phyloP scores from a whole-genome alignment of 768 basidiomycete genomes.

The Russula sp. region DNA sequence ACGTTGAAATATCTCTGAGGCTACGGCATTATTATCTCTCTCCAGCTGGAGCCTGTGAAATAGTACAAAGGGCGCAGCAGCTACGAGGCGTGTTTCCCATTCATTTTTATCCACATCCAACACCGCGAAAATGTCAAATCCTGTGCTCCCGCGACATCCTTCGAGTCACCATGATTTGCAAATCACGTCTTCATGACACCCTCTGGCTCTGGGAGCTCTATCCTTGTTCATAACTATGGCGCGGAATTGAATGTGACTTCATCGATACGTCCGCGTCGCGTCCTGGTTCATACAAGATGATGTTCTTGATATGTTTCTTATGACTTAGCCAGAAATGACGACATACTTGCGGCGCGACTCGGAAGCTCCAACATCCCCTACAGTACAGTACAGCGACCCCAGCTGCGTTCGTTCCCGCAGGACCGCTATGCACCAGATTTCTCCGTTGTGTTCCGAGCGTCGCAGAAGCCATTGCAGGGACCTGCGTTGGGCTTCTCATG shows the following conservation, averaged over 20 bases:
- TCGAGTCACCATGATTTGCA: slow-evolving; percentile 60
- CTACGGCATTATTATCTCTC: too few species aligned
- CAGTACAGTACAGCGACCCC: slow-evolving; percentile 52
- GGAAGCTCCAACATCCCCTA: slow-evolving; percentile 66
- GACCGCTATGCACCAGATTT: slow-evolving; percentile 50
- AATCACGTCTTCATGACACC: slow-evolving; percentile 51
- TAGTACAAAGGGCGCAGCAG: slow-evolving; percentile 71
- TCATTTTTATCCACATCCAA: slow-evolving; percentile 52
- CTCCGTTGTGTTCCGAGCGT: too few species aligned
- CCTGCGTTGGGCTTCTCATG: too few species aligned
- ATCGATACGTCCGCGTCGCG: slow-evolving; percentile 56
- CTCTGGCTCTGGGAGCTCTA: slow-evolving; percentile 64
- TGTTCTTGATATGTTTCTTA: slow-evolving; percentile 53
- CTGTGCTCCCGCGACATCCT: slow-evolving; percentile 52
- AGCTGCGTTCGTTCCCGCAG: slow-evolving; percentile 48
- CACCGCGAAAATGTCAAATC: slow-evolving; percentile 47
- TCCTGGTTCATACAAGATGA: slow-evolving; percentile 77
- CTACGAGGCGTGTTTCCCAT: slow-evolving; percentile 81
- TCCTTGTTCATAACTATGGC: slow-evolving; percentile 88
- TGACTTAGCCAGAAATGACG: slow-evolving; percentile 1
- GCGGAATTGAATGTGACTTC: slow-evolving; percentile 79
- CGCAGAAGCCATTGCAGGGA: too few species aligned
- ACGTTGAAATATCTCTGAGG: too few species aligned
- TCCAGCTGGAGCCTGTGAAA: slow-evolving; percentile 56
- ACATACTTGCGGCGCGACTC: slow-evolving; percentile 52